phyloP scores from a whole-genome alignment of 768 basidiomycete genomes.

The Hydnomerulius pinastri region DNA sequence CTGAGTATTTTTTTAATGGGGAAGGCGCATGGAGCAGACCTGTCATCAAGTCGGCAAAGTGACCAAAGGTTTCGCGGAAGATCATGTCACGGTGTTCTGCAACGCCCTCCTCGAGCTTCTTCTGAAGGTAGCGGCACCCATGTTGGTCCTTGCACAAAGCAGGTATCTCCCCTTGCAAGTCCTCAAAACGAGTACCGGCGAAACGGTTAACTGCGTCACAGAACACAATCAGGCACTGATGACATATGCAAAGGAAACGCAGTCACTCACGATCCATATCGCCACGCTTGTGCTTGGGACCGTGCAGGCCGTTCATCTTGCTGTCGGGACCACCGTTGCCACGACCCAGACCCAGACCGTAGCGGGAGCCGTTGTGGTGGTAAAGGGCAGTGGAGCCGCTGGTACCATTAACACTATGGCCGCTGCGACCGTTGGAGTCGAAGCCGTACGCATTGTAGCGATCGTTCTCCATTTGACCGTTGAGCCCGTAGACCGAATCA shows the following conservation, averaged over 20 bases:
- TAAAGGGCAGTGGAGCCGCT: slow-evolving; percentile 77
- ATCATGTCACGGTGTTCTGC: slow-evolving; percentile 99
- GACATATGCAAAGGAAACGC: not conserved
- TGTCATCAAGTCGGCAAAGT: slow-evolving; percentile 98
- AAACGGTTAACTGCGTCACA: slow-evolving; percentile 82
- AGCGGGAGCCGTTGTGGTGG: slow-evolving; percentile 76
- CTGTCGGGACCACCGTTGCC: slow-evolving; percentile 57
- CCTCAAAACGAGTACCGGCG: slow-evolving; percentile 93
- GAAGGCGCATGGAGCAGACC: slow-evolving; percentile 45
- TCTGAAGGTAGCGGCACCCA: slow-evolving; percentile 97
- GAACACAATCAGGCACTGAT: not conserved
- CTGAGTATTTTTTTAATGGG: slow-evolving; percentile 7
- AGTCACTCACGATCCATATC: slow-evolving; percentile 82
- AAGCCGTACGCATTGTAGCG: slow-evolving; percentile 62
- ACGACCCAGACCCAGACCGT: slow-evolving; percentile 67
- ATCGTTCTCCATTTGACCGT: slow-evolving; percentile 49
- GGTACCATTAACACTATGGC: slow-evolving; percentile 35
- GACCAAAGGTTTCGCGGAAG: slow-evolving; percentile 96
- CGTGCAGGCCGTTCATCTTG: slow-evolving; percentile 89
- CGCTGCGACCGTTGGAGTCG: slow-evolving; percentile 46
- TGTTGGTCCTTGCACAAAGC: slow-evolving; percentile 98
- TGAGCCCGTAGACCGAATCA: slow-evolving; percentile 53
- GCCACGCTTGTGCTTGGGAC: slow-evolving; percentile 92
- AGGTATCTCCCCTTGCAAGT: slow-evolving; percentile 93
- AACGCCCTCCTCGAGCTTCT: slow-evolving; percentile 96